Evolutionary conservation across 2,329 filamentous ascomycete species (phyloP).

Genomic region (Fusarium heterosporum): DNA sequence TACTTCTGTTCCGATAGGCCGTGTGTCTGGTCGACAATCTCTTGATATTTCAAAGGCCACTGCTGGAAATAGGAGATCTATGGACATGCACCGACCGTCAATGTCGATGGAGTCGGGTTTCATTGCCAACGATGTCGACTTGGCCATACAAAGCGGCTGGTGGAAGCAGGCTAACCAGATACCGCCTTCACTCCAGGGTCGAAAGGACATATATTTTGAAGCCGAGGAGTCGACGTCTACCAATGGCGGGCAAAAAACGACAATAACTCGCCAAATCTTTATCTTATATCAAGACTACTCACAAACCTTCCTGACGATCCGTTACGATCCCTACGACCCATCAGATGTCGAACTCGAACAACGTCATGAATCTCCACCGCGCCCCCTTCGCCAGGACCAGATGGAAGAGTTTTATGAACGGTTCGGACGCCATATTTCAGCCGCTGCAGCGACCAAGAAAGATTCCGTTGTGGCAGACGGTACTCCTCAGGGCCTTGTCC

Average conservation of each 20-base stretch:
- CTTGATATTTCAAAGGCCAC: conserved; percentile 54
- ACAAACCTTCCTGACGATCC: conserved; percentile 86
- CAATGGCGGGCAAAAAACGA: conserved; percentile 76
- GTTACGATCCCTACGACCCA: conserved; percentile 80
- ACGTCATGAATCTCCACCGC: conserved; percentile 85
- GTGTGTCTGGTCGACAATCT: conserved; percentile 48
- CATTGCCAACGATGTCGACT: conserved; percentile 88
- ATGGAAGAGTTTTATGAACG: conserved; percentile 86
- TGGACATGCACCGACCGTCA: conserved; percentile 80
- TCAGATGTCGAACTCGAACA: conserved; percentile 83
- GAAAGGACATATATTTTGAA: conserved; percentile 86
- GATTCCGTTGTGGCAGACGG: conserved; percentile 87
- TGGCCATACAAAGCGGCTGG: conserved; percentile 81
- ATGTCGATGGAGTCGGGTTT: conserved; percentile 82
- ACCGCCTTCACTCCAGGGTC: conserved; percentile 83
- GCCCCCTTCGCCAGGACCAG: conserved; percentile 88
- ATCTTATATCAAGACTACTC: conserved; percentile 97
- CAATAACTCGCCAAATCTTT: conserved; percentile 82
- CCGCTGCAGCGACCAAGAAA: conserved; percentile 77
- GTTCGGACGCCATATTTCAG: conserved; percentile 82
- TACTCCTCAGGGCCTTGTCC: conserved; percentile 79
- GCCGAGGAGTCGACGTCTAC: conserved; percentile 79
- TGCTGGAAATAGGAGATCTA: conserved; percentile 68
- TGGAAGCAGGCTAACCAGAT: conserved; percentile 85
- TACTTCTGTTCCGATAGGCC: conserved; percentile 49